Evolutionary conservation across 768 basidiomycete species (phyloP).

Genomic region (Termitomyces sp.): DNA sequence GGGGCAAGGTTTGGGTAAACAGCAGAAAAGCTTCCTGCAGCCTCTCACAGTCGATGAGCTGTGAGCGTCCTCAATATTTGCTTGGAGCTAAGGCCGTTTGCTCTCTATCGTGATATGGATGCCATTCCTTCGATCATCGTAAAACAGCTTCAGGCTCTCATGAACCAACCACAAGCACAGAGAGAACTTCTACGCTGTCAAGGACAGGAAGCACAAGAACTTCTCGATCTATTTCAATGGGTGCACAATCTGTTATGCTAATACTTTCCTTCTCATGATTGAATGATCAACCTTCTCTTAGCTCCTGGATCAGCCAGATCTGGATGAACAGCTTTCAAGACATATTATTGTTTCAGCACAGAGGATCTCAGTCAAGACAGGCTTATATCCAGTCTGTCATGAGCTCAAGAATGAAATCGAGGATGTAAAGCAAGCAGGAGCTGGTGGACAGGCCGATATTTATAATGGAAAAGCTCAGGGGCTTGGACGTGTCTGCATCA

Average conservation of each 20-base stretch:
- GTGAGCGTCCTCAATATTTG: no score
- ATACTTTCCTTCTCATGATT: neutral
- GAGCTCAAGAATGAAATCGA: neutral
- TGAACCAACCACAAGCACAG: neutral
- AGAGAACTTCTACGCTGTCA: neutral
- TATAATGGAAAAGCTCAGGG: constrained; percentile 1
- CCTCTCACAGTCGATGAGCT: no score
- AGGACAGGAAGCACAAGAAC: neutral
- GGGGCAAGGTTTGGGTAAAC: no score
- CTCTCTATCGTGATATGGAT: no score
- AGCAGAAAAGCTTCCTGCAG: no score
- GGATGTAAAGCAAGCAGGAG: neutral
- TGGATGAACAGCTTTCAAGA: neutral
- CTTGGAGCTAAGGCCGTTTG: no score
- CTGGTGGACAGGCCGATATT: constrained; percentile 6
- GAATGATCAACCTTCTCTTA: neutral
- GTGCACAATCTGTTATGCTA: neutral
- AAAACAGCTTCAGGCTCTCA: neutral
- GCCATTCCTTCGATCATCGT: neutral
- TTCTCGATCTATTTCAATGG: neutral
- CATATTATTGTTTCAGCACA: neutral
- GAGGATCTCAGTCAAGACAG: neutral
- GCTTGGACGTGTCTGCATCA: constrained; percentile 1
- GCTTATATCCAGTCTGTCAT: constrained; percentile 1
- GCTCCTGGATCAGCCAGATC: neutral